Conservation (phyloP, 768 basidiomycete genomes). For the Trametes sanguinea region DNA sequence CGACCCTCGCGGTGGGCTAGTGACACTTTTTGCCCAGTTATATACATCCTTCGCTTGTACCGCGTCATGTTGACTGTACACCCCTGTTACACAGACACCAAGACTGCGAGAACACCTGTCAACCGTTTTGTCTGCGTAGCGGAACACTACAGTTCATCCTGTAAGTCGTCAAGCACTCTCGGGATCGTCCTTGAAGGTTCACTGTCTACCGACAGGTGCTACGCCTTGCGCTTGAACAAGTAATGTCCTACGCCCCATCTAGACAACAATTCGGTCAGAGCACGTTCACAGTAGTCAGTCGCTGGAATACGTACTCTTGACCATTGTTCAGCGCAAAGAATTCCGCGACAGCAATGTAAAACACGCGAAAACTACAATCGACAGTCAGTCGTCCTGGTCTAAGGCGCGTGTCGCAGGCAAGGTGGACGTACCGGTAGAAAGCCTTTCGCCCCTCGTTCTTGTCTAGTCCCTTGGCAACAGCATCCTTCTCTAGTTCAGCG, state of each 20-base stretch:
- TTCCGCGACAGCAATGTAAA: slow-evolving; percentile 73
- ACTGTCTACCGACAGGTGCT: too few relatives aligned
- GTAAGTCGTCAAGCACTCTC: too few relatives aligned
- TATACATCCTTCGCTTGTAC: too few relatives aligned
- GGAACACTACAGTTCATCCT: too few relatives aligned
- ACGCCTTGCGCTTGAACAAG: slow-evolving; percentile 44
- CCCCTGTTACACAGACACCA: too few relatives aligned
- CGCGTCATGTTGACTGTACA: too few relatives aligned
- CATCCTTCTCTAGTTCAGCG: slow-evolving; percentile 49
- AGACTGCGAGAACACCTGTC: too few relatives aligned
- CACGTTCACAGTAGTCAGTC: neutral
- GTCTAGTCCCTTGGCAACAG: slow-evolving; percentile 45
- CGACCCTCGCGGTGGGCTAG: slow-evolving; percentile 65
- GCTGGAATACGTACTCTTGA: slow-evolving; percentile 51
- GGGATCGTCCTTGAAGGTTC: too few relatives aligned
- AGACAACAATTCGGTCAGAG: too few relatives aligned
- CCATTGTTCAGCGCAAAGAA: slow-evolving; percentile 63
- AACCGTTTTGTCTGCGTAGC: too few relatives aligned
- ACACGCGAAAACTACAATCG: slow-evolving; percentile 57
- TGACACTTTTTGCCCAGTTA: neutral
- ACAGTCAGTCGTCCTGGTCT: too few relatives aligned
- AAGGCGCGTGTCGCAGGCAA: neutral
- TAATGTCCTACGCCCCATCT: slow-evolving; percentile 38
- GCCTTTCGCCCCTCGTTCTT: slow-evolving; percentile 56
- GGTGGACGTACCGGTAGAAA: slow-evolving; percentile 48